Conservation (phyloP, 805 yeast species). For the Lachancea nothofagi region DNA sequence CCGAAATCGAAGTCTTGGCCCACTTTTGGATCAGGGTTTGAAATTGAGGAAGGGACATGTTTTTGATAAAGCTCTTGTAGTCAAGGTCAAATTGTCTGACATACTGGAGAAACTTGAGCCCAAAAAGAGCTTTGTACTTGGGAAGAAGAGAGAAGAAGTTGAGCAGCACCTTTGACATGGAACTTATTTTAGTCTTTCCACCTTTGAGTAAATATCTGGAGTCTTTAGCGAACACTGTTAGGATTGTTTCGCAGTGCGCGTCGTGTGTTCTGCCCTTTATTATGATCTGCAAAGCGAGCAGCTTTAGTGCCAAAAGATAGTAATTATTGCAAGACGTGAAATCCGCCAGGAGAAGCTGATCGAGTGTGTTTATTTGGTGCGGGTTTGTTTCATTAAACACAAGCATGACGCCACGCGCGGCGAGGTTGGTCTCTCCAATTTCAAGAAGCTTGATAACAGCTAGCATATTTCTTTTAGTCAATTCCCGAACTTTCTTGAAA, state of each 20-base stretch:
- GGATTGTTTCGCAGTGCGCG: constrained; percentile 13
- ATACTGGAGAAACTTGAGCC: constrained; percentile 30
- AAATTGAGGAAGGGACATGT: constrained; percentile 16
- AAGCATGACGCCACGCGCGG: constrained; percentile 17
- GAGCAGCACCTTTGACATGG: constrained; percentile 24
- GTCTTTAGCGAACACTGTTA: constrained; percentile 24
- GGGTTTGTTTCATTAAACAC: constrained; percentile 24
- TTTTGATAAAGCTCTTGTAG: constrained; percentile 23
- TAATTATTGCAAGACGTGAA: constrained; percentile 17
- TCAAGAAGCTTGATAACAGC: constrained; percentile 23
- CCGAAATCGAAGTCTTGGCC: neutral
- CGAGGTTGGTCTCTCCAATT: constrained; percentile 8
- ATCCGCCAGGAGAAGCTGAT: constrained; percentile 24
- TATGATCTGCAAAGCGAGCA: constrained; percentile 27
- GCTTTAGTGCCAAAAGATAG: constrained; percentile 26
- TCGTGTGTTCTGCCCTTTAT: constrained; percentile 16
- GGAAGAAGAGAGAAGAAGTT: constrained; percentile 23
- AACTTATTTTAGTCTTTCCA: constrained; percentile 17
- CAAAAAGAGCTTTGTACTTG: constrained; percentile 21
- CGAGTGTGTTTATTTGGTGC: constrained; percentile 12
- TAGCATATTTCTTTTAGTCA: constrained; percentile 22
- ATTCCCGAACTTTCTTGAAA: constrained; percentile 10
- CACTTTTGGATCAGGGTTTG: constrained; percentile 15
- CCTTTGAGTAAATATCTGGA: constrained; percentile 21
- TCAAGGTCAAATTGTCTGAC: constrained; percentile 20